Evolutionary conservation across 176 grass and related monocot genomes (phyloP).

Genomic region (Cenchrus fungigraminus): DNA sequence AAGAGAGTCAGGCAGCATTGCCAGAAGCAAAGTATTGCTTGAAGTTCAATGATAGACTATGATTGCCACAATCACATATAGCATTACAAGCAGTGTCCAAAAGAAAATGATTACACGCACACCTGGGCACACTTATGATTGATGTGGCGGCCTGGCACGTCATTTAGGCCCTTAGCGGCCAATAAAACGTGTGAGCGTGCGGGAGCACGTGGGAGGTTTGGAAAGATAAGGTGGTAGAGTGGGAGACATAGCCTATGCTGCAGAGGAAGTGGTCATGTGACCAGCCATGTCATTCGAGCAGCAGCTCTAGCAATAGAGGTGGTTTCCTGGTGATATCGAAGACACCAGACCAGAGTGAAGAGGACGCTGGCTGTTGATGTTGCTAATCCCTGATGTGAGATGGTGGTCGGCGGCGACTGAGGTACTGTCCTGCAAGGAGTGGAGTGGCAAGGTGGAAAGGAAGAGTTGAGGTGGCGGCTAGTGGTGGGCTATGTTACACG

Average conservation of each 20-base stretch:
- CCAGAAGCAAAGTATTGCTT: neutral
- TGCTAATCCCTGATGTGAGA: neutral
- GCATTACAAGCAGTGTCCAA: too few relatives aligned
- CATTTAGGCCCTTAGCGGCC: too few relatives aligned
- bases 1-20: neutral
- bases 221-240: neutral
- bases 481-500: too few relatives aligned
- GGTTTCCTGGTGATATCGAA: neutral
- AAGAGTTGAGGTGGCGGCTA: neutral
- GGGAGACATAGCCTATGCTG: neutral
- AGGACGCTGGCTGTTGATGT: neutral
- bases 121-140: too few relatives aligned
- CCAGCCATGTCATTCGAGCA: neutral
- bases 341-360: neutral
- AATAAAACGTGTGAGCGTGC: too few relatives aligned
- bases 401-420: neutral
- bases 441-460: neutral
- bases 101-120: too few relatives aligned
- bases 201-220: neutral
- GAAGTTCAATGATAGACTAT: neutral
- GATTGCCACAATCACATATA: conserved; percentile 8
- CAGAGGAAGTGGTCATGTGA: neutral
- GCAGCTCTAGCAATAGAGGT: neutral
- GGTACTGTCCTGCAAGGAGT: neutral
- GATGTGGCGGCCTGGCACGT: too few relatives aligned